These are phyloP conservation scores for Kwoniella sp. DNA, from an alignment of 768 basidiomycete species.

Conservation along the genomic window DNA sequence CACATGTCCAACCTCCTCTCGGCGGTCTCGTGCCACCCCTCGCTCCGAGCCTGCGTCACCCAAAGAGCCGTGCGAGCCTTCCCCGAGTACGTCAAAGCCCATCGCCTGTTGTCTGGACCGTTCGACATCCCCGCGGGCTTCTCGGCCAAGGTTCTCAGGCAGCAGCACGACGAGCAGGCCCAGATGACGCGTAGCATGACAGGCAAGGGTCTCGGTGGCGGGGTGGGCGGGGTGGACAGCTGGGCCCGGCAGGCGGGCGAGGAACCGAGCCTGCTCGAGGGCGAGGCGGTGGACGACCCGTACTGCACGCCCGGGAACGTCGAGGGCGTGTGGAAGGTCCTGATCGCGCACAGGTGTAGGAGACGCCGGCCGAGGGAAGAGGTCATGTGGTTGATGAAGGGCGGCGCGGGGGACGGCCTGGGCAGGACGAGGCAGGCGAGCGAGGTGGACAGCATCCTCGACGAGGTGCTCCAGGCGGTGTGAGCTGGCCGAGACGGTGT, in stretches of 20 bases:
- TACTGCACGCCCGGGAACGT: slow-evolving; percentile 29
- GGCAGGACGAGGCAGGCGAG: neutral
- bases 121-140: slow-evolving; percentile 20
- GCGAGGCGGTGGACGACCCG: slow-evolving; percentile 13
- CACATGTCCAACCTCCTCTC: slow-evolving; percentile 39
- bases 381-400: slow-evolving; percentile 39
- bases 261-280: slow-evolving; percentile 18
- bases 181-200: neutral
- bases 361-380: slow-evolving; percentile 21
- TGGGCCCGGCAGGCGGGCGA: slow-evolving; percentile 39
- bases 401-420: slow-evolving; percentile 12
- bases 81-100: slow-evolving; percentile 27
- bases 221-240: slow-evolving; percentile 25
- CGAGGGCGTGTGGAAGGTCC: slow-evolving; percentile 17
- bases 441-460: slow-evolving; percentile 19
- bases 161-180: neutral
- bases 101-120: slow-evolving; percentile 21
- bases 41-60: slow-evolving; percentile 22
- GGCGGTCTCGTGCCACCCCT: slow-evolving; percentile 26
- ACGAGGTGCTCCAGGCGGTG: slow-evolving; percentile 20
- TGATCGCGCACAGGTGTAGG: slow-evolving; percentile 24
- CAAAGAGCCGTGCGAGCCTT: slow-evolving; percentile 9
- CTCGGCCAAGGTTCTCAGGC: neutral
- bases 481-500: too few relatives aligned
- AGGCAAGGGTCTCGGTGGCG: slow-evolving; percentile 18